Conservation (phyloP, 345 rosid species). For the Arabis alpina region DNA sequence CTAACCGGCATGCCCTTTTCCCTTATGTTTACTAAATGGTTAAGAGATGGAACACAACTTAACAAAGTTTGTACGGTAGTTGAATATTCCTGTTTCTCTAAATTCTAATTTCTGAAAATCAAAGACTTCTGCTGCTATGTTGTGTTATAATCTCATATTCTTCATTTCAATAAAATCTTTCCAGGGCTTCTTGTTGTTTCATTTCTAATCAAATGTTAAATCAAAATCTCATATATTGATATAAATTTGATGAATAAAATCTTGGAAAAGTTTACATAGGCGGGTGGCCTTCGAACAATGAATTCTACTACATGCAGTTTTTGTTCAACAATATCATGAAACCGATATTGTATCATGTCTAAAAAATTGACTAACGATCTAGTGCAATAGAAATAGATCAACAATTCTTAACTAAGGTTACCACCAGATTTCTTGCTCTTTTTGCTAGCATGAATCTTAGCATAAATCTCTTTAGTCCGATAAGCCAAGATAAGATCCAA, state of each 20-base stretch:
- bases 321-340: slow-evolving; percentile 23
- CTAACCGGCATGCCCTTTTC: slow-evolving; percentile 53
- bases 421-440: slow-evolving; percentile 48
- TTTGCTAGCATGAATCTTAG: slow-evolving; percentile 57
- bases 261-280: not conserved
- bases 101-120: not conserved
- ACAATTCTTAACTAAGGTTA: slow-evolving; percentile 31
- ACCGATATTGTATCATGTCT: slow-evolving; percentile 25
- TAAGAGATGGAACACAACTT: slow-evolving; percentile 1
- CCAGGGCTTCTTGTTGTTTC: no score
- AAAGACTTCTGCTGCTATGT: not conserved
- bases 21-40: slow-evolving; percentile 52
- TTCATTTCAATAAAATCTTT: no score
- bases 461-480: slow-evolving; percentile 65
- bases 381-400: not conserved
- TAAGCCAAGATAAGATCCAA: slow-evolving; percentile 65
- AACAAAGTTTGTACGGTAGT: not conserved
- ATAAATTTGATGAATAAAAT: not conserved
- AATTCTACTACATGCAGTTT: not conserved
- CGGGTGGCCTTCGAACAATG: not conserved
- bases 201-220: not conserved
- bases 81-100: slow-evolving; percentile 1
- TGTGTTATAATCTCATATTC: not conserved
- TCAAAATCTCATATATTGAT: slow-evolving; percentile 12
- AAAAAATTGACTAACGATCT: not conserved